Base-by-base conservation (phyloP, 495 filamentous ascomycete species). In the Penicillium dipodomyicola region DNA sequence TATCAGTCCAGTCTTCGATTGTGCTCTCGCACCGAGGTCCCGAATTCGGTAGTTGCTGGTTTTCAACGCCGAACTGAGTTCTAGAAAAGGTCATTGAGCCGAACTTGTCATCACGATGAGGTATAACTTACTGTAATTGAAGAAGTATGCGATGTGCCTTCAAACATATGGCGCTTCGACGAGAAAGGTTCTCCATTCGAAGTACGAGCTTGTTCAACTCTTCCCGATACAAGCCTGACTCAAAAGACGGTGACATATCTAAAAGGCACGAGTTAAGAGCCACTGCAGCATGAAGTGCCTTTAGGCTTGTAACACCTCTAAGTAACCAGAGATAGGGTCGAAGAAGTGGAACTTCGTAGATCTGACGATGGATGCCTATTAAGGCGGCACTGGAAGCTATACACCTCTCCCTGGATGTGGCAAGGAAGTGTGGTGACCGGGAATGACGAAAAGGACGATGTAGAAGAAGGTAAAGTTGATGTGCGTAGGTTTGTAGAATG, bases 381-480 rank as follows among this genome's bases (percentile, higher is more conserved):
- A 65, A 39, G n/a, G 52, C 58, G 3, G 22, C 14, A 27, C 46
- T 25, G 0, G 61, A 63, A 14, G 1, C 32, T 10, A 61, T 61
- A 23, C 64, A 67, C 48, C 42, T 59, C 8, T 47, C 39, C 46
- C 53, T 22, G 4, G 64, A 67, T 3, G 49, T 12, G 5, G 52
- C 27, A 40, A 52, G 51, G 22, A 61, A 61, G 19, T 9, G 25
- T 4, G 58, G 14, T 37, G 46, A 10, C 22, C 54, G 29, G 1
- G 54, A 52, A 17, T 58, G 46, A 29, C 47, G 48, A 41, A 63
- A 63, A 5, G 64, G 57, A 2, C 64, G 50, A 20, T 67, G 57
- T 19, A 67, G 23, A 30, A 67, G 61, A 5, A 67, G 64, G 10
- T 61, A 64, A 17, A 67, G 64, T 3, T 63, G 64, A 49, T 67